phyloP scores from a whole-genome alignment of 768 basidiomycete species.

The Rhodotorula diobovata region DNA sequence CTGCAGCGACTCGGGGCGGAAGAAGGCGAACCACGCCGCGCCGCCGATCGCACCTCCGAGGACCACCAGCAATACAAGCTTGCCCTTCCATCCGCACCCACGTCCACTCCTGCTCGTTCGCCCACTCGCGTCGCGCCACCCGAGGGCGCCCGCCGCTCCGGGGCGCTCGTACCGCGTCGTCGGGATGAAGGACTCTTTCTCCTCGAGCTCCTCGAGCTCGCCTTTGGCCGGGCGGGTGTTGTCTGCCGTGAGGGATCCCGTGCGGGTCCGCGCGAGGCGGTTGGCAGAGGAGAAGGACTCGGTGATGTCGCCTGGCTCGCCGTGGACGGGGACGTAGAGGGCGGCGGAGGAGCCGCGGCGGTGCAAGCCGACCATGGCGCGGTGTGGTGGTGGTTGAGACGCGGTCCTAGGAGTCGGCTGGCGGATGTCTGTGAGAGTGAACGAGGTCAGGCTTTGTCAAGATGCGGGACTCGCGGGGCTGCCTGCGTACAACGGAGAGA shows the following conservation, averaged over 20 bases:
- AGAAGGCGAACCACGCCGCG: not conserved
- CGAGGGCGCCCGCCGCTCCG: not conserved
- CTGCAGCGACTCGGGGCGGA: not conserved
- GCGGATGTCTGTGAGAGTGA: no score
- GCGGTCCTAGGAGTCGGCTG: no score
- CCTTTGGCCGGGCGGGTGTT: not conserved
- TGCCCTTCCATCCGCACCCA: conserved; percentile 3
- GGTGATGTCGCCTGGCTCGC: conserved; percentile 16
- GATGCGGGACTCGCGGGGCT: no score
- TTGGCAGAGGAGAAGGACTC: conserved; percentile 2
- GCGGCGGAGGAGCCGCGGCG: conserved; percentile 27
- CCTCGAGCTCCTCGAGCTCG: conserved; percentile 16
- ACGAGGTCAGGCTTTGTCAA: no score
- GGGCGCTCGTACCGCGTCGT: not conserved
- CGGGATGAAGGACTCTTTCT: conserved; percentile 19
- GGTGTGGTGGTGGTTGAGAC: not conserved
- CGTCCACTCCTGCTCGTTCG: not conserved
- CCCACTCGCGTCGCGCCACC: not conserved
- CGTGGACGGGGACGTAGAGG: not conserved
- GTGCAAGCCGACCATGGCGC: conserved; percentile 5
- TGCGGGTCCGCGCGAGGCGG: not conserved
- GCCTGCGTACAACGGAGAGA: no score
- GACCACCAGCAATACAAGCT: not conserved
- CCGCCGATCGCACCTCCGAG: not conserved
- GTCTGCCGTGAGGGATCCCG: not conserved